Evolutionary conservation across 2,329 filamentous ascomycete genomes (phyloP), one percentile per base, ranked within the genome.

Genomic region (Gliomastix tumulicola): DNA sequence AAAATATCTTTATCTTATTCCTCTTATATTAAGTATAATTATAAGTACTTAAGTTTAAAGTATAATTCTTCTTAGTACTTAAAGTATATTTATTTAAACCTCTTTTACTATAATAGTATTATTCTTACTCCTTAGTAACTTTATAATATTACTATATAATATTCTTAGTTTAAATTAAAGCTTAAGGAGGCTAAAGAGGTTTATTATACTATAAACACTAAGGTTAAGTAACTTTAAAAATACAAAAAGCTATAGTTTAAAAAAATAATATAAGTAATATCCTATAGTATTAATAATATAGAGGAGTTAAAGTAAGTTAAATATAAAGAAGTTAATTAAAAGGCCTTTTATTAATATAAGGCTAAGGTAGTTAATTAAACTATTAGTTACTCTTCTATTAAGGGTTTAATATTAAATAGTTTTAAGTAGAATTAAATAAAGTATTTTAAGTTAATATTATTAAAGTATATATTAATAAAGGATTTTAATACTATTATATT

Each of bases 351-450:
- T n/a, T n/a, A n/a, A n/a, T 27, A 18, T 32, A 32, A 32, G n/a
- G n/a, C n/a, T n/a, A 32, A 32, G 11, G 4, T 15, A 32, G 7
- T 18, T 15, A 15, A 15, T 32, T 7, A 10, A 13, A 32, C 11
- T 32, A 32, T 16, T 27, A 12, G 5, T 32, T 13, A 11, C 11
- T 32, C 17, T 32, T 32, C 17, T 11, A 11, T 5, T 32, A 32
- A n/a, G 5, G 5, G 4, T 32, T 13, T 32, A 32, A 13, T 18
- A 5, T 32, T 32, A 32, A 7, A 15, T 10, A 21, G n/a, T n/a
- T n/a, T n/a, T 20, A 34, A 34, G 5, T 10, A 12, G 18, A 34
- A 34, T 34, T n/a, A 19, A 34, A 13, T 34, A 34, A 34, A 6
- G 6, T 34, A 34, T 22, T 11, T 34, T 21, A 5, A 21, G 17